A percentile compares a stretch with the other conserved stretches of the same genome.
These are phyloP conservation scores for Collybia nuda DNA, from an alignment of 768 basidiomycete genomes.

Conservation along the genomic window DNA sequence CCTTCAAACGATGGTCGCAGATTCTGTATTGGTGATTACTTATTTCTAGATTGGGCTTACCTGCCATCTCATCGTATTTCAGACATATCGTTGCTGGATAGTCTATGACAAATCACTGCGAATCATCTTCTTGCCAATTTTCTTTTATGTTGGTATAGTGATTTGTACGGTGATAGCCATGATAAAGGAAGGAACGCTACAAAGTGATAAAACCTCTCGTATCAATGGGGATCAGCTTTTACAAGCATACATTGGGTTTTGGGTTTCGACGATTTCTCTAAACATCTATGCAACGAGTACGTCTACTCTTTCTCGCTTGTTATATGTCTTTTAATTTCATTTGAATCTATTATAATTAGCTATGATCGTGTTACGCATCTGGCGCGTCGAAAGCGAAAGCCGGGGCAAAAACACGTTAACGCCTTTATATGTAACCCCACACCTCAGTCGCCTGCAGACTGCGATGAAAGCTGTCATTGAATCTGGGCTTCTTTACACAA, in stretches of 20 bases:
- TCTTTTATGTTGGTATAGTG: conserved; percentile 9
- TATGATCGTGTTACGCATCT: conserved; percentile 1
- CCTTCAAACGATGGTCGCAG: neutral
- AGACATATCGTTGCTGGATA: conserved; percentile 22
- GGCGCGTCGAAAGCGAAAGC: neutral
- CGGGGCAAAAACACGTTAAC: too few species aligned
- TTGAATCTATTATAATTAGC: neutral
- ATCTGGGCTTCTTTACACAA: neutral
- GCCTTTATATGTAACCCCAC: neutral
- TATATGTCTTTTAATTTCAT: neutral
- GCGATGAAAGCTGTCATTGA: neutral
- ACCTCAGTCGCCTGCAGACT: neutral
- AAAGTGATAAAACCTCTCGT: too few species aligned
- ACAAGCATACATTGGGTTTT: conserved; percentile 3
- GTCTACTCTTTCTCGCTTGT: neutral
- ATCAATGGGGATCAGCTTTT: too few species aligned
- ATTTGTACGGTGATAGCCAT: too few species aligned
- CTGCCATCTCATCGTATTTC: neutral
- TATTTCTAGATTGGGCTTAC: neutral
- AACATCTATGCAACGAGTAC: conserved; percentile 17
- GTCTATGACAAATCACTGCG: conserved; percentile 12
- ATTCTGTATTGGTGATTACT: neutral
- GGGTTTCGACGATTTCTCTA: conserved; percentile 11
- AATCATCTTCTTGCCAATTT: conserved; percentile 11
- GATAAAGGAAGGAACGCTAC: too few species aligned